Evolutionary conservation across 352 stramenopile species (phyloP), one percentile per base, ranked within the genome.

Genomic region (Phytophthora hybrid): DNA sequence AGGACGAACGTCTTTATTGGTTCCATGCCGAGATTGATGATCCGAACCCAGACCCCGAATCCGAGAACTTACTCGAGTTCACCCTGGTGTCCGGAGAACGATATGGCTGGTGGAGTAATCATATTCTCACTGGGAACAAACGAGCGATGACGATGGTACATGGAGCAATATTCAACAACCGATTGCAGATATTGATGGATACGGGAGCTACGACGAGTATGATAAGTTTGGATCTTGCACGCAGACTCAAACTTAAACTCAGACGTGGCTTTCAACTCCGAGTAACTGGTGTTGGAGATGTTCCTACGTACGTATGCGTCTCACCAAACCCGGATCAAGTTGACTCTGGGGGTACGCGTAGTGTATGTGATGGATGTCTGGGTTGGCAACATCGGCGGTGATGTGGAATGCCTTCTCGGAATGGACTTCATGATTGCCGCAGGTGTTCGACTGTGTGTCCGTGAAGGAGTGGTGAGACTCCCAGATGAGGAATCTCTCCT

Each of bases 361-460:
- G 69, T 70, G 0, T 80, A 83, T 53, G 41, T 65, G 10, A 65
- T 52, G 11, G 46, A 66, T 47, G n/a, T 80, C 3, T 81, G 69
- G 77, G 49, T 67, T 8, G 67, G 59, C 0, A 81, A 81, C 39
- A 53, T 84, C 3, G 70, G 66, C 0, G 54, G 70, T 11, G 70
- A 67, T 3, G 41, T 79, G 13, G 66, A 81, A 5, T 79, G 66
- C n/a, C 56, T 83, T 1, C 63, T 83, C 0, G 66, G 73, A 2
- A 73, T 77, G 66, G 60, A 81, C 44, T 83, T 81, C 59, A 82
- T 80, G 71, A 26, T 71, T 4, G 18, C 52, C 3, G 54, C 71
- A 13, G 74, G 74, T 3, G 26, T 31, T 31, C 26, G 26, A 31
- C 26, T 31, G 26, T 4, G 59, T 18, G 39, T 53, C 0, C 47